Evolutionary conservation across 2,329 filamentous ascomycete genomes (phyloP), one percentile per base, ranked within the genome.

Genomic region (Dactylellina sp.): DNA sequence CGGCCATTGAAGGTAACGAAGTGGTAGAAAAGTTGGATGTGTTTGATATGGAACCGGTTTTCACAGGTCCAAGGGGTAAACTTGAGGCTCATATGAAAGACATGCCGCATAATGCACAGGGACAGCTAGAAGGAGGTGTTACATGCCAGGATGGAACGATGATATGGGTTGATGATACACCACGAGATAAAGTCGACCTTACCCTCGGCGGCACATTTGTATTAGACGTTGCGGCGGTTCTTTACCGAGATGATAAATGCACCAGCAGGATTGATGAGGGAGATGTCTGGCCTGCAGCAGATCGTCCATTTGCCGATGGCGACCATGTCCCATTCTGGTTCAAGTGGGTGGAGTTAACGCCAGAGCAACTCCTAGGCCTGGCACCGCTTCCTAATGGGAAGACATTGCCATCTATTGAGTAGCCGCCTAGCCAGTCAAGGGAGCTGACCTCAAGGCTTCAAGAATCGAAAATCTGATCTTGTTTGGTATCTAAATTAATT

Each of bases 301-400:
- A 39, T 24, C 7, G 12, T 44, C 37, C 6, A 14, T 66, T 66
- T 18, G n/a, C 24, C 2, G 28, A 14, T 32, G 70, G 55, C n/a
- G 55, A 49, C n/a, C 46, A 35, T 7, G 46, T 62, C n/a, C 14
- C 61, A 3, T 50, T 74, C n/a, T 65, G 37, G 2, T 74, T 32
- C 35, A 40, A 65, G 18, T 47, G 63, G 25, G 9, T 65, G 3
- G 46, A 42, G 9, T 25, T 65, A 14, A 49, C 60, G 3, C 20
- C 37, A 6, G 61, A 16, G 7, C 53, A 65, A 16, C 55, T 49
- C 7, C 22, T 40, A 7, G 61, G 70, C 6, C 7, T n/a, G 1
- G 46, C 44, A 16, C 35, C 46, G 14, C 9, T 72, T 37, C 35
- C 68, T 5, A 42, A 72, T 42, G 65, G 65, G 4, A 16, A 5